Conservation (phyloP, 495 filamentous ascomycete species). For the Penicillium dipodomyicola region DNA sequence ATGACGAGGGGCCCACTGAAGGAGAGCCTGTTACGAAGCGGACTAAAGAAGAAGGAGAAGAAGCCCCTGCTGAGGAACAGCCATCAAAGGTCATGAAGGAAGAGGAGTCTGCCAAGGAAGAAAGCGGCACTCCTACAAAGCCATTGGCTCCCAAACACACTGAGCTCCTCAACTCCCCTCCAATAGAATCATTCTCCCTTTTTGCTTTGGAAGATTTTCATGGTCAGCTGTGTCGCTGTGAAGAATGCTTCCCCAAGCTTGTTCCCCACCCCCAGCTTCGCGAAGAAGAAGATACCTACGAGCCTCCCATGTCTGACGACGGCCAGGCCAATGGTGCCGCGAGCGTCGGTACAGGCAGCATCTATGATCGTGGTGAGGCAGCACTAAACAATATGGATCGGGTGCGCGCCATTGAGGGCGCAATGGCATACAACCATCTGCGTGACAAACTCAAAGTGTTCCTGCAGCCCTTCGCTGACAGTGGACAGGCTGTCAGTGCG, state of each 20-base stretch:
- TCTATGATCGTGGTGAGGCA: slow-evolving; percentile 86
- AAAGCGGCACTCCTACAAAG: slow-evolving; percentile 4
- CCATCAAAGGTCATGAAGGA: slow-evolving; percentile 27
- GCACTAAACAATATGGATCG: slow-evolving; percentile 87
- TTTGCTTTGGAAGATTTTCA: slow-evolving; percentile 78
- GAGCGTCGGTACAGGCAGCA: slow-evolving; percentile 64
- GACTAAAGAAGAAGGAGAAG: slow-evolving; percentile 43
- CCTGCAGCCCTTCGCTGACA: slow-evolving; percentile 88
- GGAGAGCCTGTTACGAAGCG: slow-evolving; percentile 57
- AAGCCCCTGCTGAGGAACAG: slow-evolving; percentile 3
- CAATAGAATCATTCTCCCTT: slow-evolving; percentile 64
- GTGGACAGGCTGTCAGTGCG: slow-evolving; percentile 76
- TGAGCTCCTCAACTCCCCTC: slow-evolving; percentile 46
- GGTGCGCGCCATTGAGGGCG: slow-evolving; percentile 90
- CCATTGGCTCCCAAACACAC: slow-evolving; percentile 36
- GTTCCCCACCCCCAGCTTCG: slow-evolving; percentile 70
- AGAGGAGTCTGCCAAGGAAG: slow-evolving; percentile 21
- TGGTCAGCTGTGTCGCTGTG: slow-evolving; percentile 72
- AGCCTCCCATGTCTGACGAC: slow-evolving; percentile 74
- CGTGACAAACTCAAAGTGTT: slow-evolving; percentile 93
- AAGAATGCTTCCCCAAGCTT: slow-evolving; percentile 72
- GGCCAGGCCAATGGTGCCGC: slow-evolving; percentile 43
- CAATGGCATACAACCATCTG: slow-evolving; percentile 94
- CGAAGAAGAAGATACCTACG: slow-evolving; percentile 90
- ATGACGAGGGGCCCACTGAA: slow-evolving; percentile 47